These are phyloP conservation scores for Metschnikowia similis DNA, from an alignment of 805 yeast genomes.

Conservation along the genomic window DNA sequence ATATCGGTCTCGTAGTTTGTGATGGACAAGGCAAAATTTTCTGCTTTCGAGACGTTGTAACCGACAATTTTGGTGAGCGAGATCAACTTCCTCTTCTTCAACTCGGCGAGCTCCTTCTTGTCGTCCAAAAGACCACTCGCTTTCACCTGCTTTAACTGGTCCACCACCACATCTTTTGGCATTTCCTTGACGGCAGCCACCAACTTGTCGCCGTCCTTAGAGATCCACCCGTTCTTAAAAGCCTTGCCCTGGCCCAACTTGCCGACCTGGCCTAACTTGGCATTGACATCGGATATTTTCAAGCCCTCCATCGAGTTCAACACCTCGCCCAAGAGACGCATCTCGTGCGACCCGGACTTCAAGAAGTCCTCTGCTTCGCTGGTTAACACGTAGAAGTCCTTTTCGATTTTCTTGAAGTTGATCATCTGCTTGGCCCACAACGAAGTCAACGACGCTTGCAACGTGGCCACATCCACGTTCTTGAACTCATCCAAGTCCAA, in stretches of 20 bases:
- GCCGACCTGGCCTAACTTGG: constrained; percentile 77
- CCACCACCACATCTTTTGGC: constrained; percentile 67
- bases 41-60: constrained; percentile 73
- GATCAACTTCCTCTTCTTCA: constrained; percentile 90
- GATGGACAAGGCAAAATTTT: constrained; percentile 77
- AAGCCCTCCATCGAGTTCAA: constrained; percentile 71
- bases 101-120: constrained; percentile 69
- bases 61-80: constrained; percentile 67
- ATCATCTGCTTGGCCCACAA: constrained; percentile 82
- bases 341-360: constrained; percentile 84
- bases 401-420: constrained; percentile 65
- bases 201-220: constrained; percentile 79
- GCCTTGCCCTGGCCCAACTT: constrained; percentile 96
- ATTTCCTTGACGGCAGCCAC: constrained; percentile 53
- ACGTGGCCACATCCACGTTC: constrained; percentile 53
- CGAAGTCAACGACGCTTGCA: constrained; percentile 83
- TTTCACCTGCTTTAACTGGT: constrained; percentile 55
- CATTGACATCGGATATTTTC: constrained; percentile 69
- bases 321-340: constrained; percentile 70
- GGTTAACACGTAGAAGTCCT: constrained; percentile 71
- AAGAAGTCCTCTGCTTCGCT: constrained; percentile 79
- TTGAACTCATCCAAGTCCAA: constrained; percentile 56
- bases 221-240: constrained; percentile 95
- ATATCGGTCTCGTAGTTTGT: constrained; percentile 86
- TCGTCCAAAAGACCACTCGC: constrained; percentile 53